These are phyloP conservation scores for Lentinula sp. DNA, from an alignment of 768 basidiomycete genomes.

Conservation along the genomic window DNA sequence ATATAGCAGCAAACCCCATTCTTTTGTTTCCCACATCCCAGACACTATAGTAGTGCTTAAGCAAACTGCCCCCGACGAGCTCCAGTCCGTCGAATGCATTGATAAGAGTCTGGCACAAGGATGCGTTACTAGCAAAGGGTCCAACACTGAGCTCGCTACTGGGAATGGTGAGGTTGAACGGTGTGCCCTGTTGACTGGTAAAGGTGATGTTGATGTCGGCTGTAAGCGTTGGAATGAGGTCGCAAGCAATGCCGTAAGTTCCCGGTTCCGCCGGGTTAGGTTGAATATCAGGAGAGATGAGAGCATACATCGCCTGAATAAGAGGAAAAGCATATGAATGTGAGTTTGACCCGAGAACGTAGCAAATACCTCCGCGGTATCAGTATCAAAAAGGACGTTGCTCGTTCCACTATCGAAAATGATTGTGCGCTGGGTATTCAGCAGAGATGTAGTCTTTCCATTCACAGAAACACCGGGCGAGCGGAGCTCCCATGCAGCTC, in stretches of 20 bases:
- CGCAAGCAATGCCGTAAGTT: constrained; percentile 50
- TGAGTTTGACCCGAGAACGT: neutral
- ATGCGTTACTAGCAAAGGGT: constrained; percentile 44
- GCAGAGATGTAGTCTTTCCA: constrained; percentile 38
- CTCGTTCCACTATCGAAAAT: constrained; percentile 57
- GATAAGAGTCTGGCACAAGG: constrained; percentile 51
- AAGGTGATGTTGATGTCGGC: constrained; percentile 49
- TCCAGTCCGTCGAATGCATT: constrained; percentile 50
- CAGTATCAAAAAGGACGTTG: constrained; percentile 45
- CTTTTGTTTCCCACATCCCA: constrained; percentile 47
- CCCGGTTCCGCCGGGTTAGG: constrained; percentile 46
- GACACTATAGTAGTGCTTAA: constrained; percentile 57
- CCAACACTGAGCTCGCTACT: constrained; percentile 53
- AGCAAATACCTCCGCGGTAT: constrained; percentile 36
- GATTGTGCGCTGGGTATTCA: constrained; percentile 34
- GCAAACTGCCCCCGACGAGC: constrained; percentile 46
- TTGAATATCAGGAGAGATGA: constrained; percentile 53
- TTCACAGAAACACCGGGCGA: constrained; percentile 47
- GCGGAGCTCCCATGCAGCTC: constrained; percentile 36
- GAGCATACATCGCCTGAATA: constrained; percentile 44
- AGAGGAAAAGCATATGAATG: neutral
- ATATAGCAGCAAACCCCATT: constrained; percentile 48
- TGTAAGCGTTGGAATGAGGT: constrained; percentile 36
- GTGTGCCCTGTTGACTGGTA: constrained; percentile 40
- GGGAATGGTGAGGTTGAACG: constrained; percentile 53